Evolutionary conservation across 2,329 filamentous ascomycete genomes (phyloP).

Genomic region (Erysiphe pisi): DNA sequence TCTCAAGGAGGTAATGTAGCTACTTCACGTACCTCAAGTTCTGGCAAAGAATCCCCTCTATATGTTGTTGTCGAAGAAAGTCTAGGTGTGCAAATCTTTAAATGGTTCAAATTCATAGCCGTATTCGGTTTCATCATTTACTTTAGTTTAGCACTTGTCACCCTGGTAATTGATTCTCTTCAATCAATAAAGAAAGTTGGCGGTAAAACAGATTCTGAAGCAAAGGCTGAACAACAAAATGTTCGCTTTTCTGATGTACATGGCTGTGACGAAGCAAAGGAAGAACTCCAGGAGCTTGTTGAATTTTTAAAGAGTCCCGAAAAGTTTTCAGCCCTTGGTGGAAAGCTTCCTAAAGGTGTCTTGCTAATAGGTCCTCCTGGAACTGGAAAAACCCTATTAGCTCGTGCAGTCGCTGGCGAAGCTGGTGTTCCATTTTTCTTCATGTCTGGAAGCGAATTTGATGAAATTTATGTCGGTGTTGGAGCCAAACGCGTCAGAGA

Average conservation of each 20-base stretch:
- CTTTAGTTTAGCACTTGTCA: conserved; percentile 65
- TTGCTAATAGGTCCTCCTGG: conserved; percentile 89
- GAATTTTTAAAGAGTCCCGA: conserved; percentile 92
- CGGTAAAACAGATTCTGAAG: conserved; percentile 61
- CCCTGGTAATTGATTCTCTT: conserved; percentile 70
- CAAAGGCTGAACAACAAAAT: conserved; percentile 83
- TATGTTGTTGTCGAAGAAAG: conserved; percentile 95
- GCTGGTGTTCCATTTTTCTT: conserved; percentile 99
- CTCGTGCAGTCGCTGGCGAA: conserved; percentile 90
- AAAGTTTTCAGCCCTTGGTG: conserved; percentile 84
- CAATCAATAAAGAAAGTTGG: conserved; percentile 70
- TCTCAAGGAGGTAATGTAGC: conserved; percentile 55
- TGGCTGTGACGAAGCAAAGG: conserved; percentile 95
- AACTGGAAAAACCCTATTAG: conserved; percentile 93
- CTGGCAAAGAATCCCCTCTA: conserved; percentile 67
- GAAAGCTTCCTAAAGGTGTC: conserved; percentile 94
- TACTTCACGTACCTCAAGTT: conserved; percentile 41
- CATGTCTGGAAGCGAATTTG: conserved; percentile 98
- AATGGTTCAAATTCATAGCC: conserved; percentile 79
- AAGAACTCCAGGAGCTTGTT: conserved; percentile 92
- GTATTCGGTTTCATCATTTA: conserved; percentile 72
- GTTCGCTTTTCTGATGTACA: conserved; percentile 90
- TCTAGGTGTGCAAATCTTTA: conserved; percentile 65
- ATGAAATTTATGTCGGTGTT: conserved; percentile 96
- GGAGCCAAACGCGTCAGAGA: conserved; percentile 93